Percentiles rank a stretch among this genome's conserved stretches.
Evolutionary conservation across 371 early-diverging fungal genomes (phyloP).

Genomic region (Mortierella sp.): DNA sequence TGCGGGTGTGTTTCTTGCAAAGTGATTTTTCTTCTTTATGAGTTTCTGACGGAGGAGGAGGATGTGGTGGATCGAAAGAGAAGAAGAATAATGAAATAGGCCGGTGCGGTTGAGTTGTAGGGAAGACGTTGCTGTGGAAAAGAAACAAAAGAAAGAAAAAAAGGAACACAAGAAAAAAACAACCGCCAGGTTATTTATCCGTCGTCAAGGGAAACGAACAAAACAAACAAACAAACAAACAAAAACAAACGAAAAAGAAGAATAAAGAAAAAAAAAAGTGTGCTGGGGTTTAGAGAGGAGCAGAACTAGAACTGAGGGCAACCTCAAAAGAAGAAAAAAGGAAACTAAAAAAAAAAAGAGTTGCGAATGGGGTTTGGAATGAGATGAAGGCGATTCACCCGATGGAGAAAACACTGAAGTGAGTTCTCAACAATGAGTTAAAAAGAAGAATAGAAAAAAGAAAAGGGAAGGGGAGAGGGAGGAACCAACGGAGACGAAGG

Average conservation of each 20-base stretch:
- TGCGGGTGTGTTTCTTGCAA: background rate
- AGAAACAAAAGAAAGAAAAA: background rate
- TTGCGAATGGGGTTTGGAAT: background rate
- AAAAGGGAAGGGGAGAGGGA: background rate
- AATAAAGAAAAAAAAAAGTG: background rate
- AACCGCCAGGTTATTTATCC: background rate
- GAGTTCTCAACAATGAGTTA: background rate
- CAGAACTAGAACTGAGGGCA: no score
- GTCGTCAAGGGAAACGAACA: background rate
- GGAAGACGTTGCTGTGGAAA: background rate
- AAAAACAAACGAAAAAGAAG: background rate
- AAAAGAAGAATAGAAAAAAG: background rate
- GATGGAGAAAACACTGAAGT: background rate
- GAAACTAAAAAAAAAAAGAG: background rate
- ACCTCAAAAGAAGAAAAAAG: no score
- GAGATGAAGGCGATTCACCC: background rate
- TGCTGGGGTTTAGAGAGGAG: background rate
- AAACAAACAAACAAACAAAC: background rate
- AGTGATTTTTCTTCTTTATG: background rate
- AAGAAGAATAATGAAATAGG: background rate
- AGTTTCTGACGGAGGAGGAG: background rate
- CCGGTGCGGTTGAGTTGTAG: background rate
- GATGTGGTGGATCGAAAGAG: background rate
- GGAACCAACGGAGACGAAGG: background rate
- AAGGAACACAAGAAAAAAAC: background rate